Percentiles rank a stretch among this genome's conserved stretches.
Evolutionary conservation across 192 early-diverging fungal species (phyloP).

Genomic region (Borealophlyctis nickersoniae): DNA sequence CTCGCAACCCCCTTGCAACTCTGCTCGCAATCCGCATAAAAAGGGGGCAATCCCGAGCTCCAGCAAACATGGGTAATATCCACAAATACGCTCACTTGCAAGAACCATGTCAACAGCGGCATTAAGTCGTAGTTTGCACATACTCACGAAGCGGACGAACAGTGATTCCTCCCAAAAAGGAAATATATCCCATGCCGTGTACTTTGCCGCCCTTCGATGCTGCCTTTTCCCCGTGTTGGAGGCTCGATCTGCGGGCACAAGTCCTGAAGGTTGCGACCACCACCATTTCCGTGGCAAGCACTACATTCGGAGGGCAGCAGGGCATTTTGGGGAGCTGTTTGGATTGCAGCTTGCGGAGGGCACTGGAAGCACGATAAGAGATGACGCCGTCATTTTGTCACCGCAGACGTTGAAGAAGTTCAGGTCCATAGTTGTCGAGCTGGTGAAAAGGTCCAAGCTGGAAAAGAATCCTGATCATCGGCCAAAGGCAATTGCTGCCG

Average conservation of each 20-base stretch:
- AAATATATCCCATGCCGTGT: constrained; percentile 12
- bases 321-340: constrained; percentile 4
- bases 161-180: not conserved
- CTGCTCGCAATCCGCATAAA: no score
- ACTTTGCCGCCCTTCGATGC: constrained; percentile 17
- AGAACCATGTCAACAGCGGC: not conserved
- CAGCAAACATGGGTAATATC: no score
- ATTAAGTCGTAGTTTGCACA: not conserved
- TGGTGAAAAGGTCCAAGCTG: constrained; percentile 17
- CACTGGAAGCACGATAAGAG: constrained; percentile 9
- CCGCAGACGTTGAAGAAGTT: constrained; percentile 19
- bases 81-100: no score
- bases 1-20: no score
- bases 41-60: no score
- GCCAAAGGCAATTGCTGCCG: constrained; percentile 14
- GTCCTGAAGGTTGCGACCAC: not conserved
- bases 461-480: constrained; percentile 15
- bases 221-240: constrained; percentile 23
- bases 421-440: constrained; percentile 14
- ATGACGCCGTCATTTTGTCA: constrained; percentile 24
- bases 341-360: not conserved
- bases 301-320: constrained; percentile 5
- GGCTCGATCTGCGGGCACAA: not conserved
- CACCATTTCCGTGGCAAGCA: not conserved
- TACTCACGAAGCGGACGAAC: not conserved